Evolutionary conservation across 805 yeast species (phyloP).

Genomic region (Yamadazyma tumulicola): DNA sequence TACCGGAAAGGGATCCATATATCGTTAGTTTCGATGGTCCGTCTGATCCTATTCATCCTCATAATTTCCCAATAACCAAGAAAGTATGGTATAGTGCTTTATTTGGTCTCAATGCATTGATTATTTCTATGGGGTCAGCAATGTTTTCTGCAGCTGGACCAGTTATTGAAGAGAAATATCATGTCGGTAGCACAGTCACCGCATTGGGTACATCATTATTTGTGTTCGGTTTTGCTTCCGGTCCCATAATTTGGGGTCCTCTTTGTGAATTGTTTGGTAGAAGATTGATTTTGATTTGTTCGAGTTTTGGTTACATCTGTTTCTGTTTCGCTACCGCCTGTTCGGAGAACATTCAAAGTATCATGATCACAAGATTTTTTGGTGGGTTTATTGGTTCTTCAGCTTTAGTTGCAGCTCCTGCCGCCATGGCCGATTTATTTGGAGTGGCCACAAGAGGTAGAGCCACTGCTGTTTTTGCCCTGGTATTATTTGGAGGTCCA

Average conservation of each 20-base stretch:
- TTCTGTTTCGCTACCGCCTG: slow-evolving; percentile 66
- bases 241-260: slow-evolving; percentile 79
- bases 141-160: slow-evolving; percentile 63
- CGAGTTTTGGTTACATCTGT: slow-evolving; percentile 34
- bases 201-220: slow-evolving; percentile 73
- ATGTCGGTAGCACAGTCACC: slow-evolving; percentile 65
- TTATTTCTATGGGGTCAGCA: slow-evolving; percentile 78
- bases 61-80: slow-evolving; percentile 57
- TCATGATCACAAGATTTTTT: slow-evolving; percentile 74
- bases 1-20: slow-evolving; percentile 54
- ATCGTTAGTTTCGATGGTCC: slow-evolving; percentile 75
- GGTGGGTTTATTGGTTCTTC: slow-evolving; percentile 83
- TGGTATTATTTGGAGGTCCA: slow-evolving; percentile 78
- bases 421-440: slow-evolving; percentile 80
- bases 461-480: slow-evolving; percentile 67
- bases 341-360: slow-evolving; percentile 74
- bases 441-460: slow-evolving; percentile 64
- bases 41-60: slow-evolving; percentile 76
- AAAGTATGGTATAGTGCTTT: slow-evolving; percentile 22
- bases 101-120: slow-evolving; percentile 31
- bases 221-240: slow-evolving; percentile 91
- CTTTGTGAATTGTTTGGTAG: slow-evolving; percentile 32
- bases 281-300: slow-evolving; percentile 40
- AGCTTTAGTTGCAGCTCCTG: slow-evolving; percentile 81
- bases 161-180: slow-evolving; percentile 45